These are phyloP conservation scores for Cercospora canescens DNA, from an alignment of 2,329 filamentous ascomycete species.

Conservation along the genomic window DNA sequence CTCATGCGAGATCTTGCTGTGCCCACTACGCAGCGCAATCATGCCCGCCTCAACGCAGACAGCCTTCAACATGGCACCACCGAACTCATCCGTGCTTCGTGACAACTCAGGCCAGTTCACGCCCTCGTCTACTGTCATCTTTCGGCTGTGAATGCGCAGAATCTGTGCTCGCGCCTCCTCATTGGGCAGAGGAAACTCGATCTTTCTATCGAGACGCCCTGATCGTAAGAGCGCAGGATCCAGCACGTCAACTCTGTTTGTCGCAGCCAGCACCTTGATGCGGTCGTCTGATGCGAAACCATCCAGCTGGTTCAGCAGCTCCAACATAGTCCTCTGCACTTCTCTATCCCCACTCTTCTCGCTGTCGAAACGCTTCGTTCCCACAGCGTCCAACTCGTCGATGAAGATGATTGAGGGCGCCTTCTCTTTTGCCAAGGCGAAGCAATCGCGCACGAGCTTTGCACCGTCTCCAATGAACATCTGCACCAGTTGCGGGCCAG, in stretches of 20 bases:
- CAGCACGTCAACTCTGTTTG: slow-evolving; percentile 94
- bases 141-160: slow-evolving; percentile 92
- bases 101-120: slow-evolving; percentile 97
- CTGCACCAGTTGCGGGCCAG: slow-evolving; percentile 94
- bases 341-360: slow-evolving; percentile 98
- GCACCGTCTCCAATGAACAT: slow-evolving; percentile 99
- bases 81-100: slow-evolving; percentile 96
- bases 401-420: slow-evolving; percentile 99
- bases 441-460: slow-evolving; percentile 95
- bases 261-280: slow-evolving; percentile 99
- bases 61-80: slow-evolving; percentile 95
- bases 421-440: slow-evolving; percentile 97
- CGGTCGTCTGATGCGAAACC: slow-evolving; percentile 90
- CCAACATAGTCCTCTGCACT: slow-evolving; percentile 98
- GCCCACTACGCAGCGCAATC: slow-evolving; percentile 92
- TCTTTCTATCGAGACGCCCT: slow-evolving; percentile 96
- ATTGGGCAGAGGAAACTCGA: slow-evolving; percentile 97
- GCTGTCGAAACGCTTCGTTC: slow-evolving; percentile 97
- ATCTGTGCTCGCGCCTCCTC: slow-evolving; percentile 98
- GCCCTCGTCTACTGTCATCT: slow-evolving; percentile 92
- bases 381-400: slow-evolving; percentile 96
- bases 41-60: slow-evolving; percentile 99
- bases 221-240: slow-evolving; percentile 92
- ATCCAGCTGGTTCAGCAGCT: slow-evolving; percentile 96
- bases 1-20: slow-evolving; percentile 96